A percentile compares a stretch with the other conserved stretches of the same genome.
Conservation (phyloP, 345 rosid species). For the Eucalyptus pauciflora region DNA sequence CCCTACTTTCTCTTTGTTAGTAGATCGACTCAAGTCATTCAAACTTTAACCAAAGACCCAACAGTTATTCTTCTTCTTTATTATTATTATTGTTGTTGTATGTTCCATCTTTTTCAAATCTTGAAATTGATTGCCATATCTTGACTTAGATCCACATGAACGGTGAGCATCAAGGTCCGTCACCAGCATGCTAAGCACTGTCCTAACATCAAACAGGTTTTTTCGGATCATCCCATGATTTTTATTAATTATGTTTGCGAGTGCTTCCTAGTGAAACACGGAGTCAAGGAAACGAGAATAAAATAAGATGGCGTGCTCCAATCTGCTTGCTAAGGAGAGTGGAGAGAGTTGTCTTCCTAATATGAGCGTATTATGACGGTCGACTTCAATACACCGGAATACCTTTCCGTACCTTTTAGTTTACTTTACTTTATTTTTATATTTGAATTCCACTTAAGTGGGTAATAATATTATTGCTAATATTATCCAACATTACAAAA, state of each 20-base stretch:
- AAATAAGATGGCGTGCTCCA: background rate
- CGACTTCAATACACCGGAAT: background rate
- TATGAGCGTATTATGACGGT: background rate
- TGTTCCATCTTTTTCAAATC: background rate
- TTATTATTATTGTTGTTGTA: too few species aligned
- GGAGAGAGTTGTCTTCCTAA: background rate
- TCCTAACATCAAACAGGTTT: background rate
- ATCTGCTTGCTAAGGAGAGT: background rate
- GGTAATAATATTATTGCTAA: background rate
- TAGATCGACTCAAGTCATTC: too few species aligned
- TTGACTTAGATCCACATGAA: background rate
- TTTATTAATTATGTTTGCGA: background rate
- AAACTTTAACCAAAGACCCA: too few species aligned
- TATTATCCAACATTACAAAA: background rate
- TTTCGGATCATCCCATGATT: background rate
- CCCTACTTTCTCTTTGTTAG: too few species aligned
- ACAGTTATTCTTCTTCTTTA: accelerated
- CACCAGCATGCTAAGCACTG: background rate
- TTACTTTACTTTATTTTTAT: too few species aligned
- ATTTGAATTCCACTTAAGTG: background rate
- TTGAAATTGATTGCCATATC: background rate
- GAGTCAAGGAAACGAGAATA: background rate
- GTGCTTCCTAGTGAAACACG: background rate
- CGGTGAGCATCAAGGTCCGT: background rate
- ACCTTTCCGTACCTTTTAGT: background rate